Evolutionary conservation across 2,329 filamentous ascomycete species (phyloP).

Genomic region (Xylariaceae sp.): DNA sequence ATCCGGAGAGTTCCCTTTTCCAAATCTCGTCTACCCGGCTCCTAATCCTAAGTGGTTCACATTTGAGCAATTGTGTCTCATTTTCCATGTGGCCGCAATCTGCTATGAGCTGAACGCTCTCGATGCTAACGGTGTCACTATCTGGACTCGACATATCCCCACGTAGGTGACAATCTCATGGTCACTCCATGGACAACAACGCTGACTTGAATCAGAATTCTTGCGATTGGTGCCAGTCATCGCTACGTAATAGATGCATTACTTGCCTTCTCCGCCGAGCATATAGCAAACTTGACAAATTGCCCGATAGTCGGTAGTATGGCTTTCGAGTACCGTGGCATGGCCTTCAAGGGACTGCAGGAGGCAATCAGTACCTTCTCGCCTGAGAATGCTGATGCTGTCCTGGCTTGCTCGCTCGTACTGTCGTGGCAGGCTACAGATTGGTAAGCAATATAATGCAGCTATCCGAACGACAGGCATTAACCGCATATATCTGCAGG

Average conservation of each 20-base stretch:
- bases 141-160: constrained; percentile 91
- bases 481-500: constrained; percentile 50
- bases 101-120: constrained; percentile 76
- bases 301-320: constrained; percentile 83
- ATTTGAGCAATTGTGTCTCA: constrained; percentile 76
- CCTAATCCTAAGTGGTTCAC: constrained; percentile 70
- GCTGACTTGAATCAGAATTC: constrained; percentile 53
- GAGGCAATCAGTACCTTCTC: constrained; percentile 84
- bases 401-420: constrained; percentile 85
- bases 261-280: constrained; percentile 89
- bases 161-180: constrained; percentile 57
- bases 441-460: constrained; percentile 63
- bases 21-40: constrained; percentile 72
- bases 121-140: constrained; percentile 76
- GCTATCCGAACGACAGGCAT: constrained; percentile 29
- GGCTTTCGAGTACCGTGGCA: constrained; percentile 81
- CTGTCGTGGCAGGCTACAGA: constrained; percentile 95
- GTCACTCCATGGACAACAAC: constrained; percentile 14
- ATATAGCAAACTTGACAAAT: constrained; percentile 84
- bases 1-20: constrained; percentile 82
- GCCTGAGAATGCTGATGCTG: constrained; percentile 80
- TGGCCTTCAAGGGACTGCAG: constrained; percentile 82
- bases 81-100: constrained; percentile 85
- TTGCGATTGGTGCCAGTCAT: constrained; percentile 76
- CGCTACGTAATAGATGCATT: constrained; percentile 92